Conservation (phyloP, 75 land plant genomes). For the Pinus tabuliformis region DNA sequence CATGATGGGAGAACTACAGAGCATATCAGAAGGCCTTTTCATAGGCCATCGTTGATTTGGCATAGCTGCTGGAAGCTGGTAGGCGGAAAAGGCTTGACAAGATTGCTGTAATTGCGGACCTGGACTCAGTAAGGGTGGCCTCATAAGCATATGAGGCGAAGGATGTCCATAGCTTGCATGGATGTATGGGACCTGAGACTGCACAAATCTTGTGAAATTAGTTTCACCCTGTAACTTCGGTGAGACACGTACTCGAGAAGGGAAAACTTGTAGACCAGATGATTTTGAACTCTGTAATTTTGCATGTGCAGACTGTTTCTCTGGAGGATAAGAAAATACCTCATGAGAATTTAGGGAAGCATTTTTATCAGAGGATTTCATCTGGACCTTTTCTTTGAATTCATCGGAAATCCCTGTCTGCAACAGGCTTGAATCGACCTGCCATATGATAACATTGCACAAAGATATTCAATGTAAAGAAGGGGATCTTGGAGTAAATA, state of each 20-base stretch:
- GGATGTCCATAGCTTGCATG: conserved; percentile 16
- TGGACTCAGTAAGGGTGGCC: conserved; percentile 14
- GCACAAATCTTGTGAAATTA: not conserved
- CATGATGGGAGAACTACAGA: conserved; percentile 31
- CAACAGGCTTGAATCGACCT: not conserved
- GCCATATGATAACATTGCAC: not conserved
- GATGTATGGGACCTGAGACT: conserved; percentile 18
- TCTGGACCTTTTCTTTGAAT: not conserved
- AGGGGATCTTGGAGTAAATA: not conserved
- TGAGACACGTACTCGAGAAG: not conserved
- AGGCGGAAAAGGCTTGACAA: conserved; percentile 17
- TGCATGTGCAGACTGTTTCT: not conserved
- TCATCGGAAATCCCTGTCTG: not conserved
- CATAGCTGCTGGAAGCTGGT: conserved; percentile 12
- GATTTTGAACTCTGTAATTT: not conserved
- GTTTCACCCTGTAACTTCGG: not conserved
- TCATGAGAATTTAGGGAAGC: not conserved
- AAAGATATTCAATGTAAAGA: not conserved
- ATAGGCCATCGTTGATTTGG: conserved; percentile 16
- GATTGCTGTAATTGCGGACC: conserved; percentile 13
- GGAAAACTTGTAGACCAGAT: not conserved
- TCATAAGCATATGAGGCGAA: conserved; percentile 17
- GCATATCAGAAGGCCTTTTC: conserved; percentile 18
- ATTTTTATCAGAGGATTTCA: not conserved
- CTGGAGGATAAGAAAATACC: not conserved